Conservation (phyloP, 306 rosid genomes). For the Castanopsis chinensis region DNA sequence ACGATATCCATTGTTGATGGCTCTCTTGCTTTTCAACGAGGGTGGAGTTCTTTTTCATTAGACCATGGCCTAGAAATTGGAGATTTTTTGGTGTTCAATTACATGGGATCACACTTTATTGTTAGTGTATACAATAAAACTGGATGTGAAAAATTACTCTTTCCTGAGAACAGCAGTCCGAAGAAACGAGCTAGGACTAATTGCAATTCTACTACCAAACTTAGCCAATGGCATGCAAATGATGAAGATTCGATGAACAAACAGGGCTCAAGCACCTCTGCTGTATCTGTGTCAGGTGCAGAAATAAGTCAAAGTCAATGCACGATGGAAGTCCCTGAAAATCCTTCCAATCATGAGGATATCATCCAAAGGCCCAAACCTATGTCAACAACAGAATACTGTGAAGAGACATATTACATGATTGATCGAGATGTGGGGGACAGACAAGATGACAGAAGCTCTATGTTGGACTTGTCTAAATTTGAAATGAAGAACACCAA, state of each 20-base stretch:
- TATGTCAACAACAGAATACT: constrained; percentile 9
- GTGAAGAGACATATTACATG: constrained; percentile 40
- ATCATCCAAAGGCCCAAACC: constrained; percentile 5
- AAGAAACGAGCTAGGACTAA: constrained; percentile 29
- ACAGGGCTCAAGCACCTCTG: constrained; percentile 16
- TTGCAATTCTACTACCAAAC: constrained; percentile 10
- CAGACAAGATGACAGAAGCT: constrained; percentile 24
- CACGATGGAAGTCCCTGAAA: neutral
- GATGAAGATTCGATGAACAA: constrained; percentile 8
- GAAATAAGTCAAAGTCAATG: neutral
- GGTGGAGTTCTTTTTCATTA: constrained; percentile 58
- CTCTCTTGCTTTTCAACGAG: constrained; percentile 47
- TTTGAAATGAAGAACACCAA: constrained; percentile 28
- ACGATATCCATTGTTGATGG: constrained; percentile 35
- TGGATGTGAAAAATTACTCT: constrained; percentile 49
- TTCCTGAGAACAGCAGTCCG: constrained; percentile 15
- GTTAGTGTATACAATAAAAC: constrained; percentile 51
- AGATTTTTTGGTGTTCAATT: constrained; percentile 48
- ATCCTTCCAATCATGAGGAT: constrained; percentile 9
- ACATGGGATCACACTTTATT: constrained; percentile 34
- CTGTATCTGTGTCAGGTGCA: constrained; percentile 16
- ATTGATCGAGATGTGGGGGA: constrained; percentile 24
- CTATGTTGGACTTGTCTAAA: constrained; percentile 28
- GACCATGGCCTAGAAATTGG: constrained; percentile 52
- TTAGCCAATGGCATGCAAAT: neutral